These are phyloP conservation scores for Xylariaceae sp. DNA, from an alignment of 2,329 filamentous ascomycete genomes.

Conservation along the genomic window DNA sequence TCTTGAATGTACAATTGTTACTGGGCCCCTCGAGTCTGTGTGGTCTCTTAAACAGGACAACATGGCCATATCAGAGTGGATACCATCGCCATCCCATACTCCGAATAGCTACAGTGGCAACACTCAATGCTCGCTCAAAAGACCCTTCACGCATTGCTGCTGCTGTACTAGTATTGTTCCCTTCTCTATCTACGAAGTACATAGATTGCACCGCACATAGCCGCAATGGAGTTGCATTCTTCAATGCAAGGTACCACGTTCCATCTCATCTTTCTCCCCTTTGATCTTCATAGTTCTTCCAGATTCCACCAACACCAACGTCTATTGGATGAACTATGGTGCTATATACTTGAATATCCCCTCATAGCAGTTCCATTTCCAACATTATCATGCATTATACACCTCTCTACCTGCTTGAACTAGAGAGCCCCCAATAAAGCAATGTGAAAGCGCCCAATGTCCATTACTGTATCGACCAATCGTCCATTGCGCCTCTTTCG, in stretches of 20 bases:
- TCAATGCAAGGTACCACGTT: too few species aligned
- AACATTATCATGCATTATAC: background rate
- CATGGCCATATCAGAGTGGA: conserved; percentile 13
- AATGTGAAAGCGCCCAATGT: too few species aligned
- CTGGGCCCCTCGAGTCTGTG: conserved; percentile 3
- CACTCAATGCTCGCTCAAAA: background rate
- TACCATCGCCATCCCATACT: background rate
- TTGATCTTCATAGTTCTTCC: background rate
- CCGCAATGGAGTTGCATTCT: too few species aligned
- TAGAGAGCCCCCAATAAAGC: too few species aligned
- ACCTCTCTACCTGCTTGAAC: too few species aligned
- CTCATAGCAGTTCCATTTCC: background rate
- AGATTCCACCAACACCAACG: background rate
- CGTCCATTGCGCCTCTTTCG: background rate
- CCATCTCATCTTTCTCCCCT: too few species aligned
- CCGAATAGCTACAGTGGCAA: background rate
- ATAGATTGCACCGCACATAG: background rate
- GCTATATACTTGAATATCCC: background rate
- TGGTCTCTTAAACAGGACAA: conserved; percentile 16
- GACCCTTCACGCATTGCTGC: background rate
- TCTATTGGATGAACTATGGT: background rate
- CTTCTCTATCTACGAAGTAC: background rate
- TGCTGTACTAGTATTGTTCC: background rate
- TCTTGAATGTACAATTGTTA: conserved; percentile 1
- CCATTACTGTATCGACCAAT: background rate